Conservation (phyloP, 192 early-diverging fungal genomes). For the Kappamyces sp. region DNA sequence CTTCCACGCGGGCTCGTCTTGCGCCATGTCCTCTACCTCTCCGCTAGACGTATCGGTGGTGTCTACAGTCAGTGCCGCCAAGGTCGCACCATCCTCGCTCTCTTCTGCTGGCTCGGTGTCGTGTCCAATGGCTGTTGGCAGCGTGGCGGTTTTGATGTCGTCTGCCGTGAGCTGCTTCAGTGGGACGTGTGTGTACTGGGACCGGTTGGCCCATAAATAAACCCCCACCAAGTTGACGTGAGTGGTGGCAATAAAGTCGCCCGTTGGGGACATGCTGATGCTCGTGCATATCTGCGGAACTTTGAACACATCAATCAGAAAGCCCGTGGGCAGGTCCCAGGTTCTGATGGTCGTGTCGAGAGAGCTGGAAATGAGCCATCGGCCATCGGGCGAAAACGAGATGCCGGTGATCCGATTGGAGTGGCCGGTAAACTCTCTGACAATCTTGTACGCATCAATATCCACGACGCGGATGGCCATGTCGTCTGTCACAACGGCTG, state of each 20-base stretch:
- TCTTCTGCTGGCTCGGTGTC: constrained; percentile 46
- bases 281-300: constrained; percentile 73
- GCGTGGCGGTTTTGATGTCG: constrained; percentile 28
- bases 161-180: constrained; percentile 60
- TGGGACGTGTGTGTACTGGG: constrained; percentile 69
- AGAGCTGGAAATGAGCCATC: constrained; percentile 79
- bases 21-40: constrained; percentile 13
- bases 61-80: not conserved
- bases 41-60: constrained; percentile 7
- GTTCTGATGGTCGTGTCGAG: constrained; percentile 86
- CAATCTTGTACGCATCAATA: constrained; percentile 68
- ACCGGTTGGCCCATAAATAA: constrained; percentile 86
- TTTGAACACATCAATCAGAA: constrained; percentile 79
- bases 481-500: constrained; percentile 85
- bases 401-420: constrained; percentile 81
- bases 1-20: not conserved
- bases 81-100: not conserved
- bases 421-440: constrained; percentile 88
- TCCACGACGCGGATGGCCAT: constrained; percentile 83
- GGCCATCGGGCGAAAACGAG: constrained; percentile 85
- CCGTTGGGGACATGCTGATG: constrained; percentile 81
- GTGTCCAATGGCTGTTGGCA: constrained; percentile 56
- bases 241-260: constrained; percentile 86
- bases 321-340: constrained; percentile 93
- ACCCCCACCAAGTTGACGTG: constrained; percentile 91